Evolutionary conservation across 805 yeast genomes (phyloP), one percentile per base, ranked within the genome.

Genomic region (Wickerhamiella nectarea): DNA sequence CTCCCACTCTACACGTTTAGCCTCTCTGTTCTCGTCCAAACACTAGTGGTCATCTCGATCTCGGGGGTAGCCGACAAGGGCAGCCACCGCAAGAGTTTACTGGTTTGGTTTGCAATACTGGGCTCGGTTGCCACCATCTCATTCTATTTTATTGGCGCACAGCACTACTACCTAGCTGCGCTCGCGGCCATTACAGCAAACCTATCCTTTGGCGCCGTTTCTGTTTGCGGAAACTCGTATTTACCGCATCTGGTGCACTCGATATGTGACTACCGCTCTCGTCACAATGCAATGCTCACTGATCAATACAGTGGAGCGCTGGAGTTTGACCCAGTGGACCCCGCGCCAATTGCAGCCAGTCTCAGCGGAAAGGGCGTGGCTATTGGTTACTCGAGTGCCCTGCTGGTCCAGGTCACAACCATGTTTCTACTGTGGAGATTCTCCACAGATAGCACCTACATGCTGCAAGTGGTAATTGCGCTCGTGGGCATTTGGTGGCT

Each of bases 401-500:
- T 82, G 8, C 21, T 78, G 2, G 84, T 80, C 2, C 93, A 81
- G 53, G 44, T 77, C 1, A 43, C 67, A 6, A 74, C 87, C 1
- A 72, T 80, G 65, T 39, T 67, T 10, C 51, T 78, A 14, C 67
- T 75, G 2, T 54, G 62, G 26, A 61, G 57, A 33, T 57, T 63
- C n/a, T 66, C 69, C 2, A 59, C 70, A 1, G 43, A 45, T 1
- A 72, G 77, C 19, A 36, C 38, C 11, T 36, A 35, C 28, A 47
- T 46, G 7, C 63, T 80, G 4, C 77, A 77, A 50, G 55, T 70
- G 20, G 84, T 81, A 0, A 69, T 80, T 14, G 63, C 71, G 9
- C 57, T 75, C 24, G 81, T 81, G 14, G 91, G 91, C 1, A 20
- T 72, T 1, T 81, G 91, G 89, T 82, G 93, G 93, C 56, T 78